Percentiles rank a stretch among this genome's conserved stretches.
Conservation (phyloP, 306 rosid genomes). For the Dalbergia oliveri region DNA sequence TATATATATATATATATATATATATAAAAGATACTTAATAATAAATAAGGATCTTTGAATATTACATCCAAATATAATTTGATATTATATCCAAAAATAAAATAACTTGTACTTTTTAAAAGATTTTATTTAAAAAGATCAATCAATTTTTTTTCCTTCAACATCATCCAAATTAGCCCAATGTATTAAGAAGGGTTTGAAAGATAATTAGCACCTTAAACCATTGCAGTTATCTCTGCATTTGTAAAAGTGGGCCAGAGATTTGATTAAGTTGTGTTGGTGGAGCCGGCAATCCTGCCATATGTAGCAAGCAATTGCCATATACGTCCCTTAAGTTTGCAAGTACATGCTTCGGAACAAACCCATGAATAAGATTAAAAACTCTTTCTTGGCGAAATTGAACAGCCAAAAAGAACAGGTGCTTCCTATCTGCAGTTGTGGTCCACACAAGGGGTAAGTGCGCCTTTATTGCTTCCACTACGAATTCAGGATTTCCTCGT, state of each 20-base stretch:
- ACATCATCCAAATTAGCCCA: no score
- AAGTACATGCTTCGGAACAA: not conserved
- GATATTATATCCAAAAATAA: no score
- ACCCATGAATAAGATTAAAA: not conserved
- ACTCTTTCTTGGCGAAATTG: not conserved
- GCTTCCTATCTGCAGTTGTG: not conserved
- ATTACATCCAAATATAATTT: no score
- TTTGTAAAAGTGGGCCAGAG: not conserved
- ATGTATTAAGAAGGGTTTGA: no score
- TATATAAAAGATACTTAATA: no score
- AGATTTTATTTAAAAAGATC: no score
- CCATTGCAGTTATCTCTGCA: constrained; percentile 27
- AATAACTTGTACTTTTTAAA: no score
- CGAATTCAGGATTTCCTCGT: not conserved
- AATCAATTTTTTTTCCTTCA: no score
- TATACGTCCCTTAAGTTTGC: not conserved
- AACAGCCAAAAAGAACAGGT: not conserved
- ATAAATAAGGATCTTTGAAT: no score
- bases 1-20: no score
- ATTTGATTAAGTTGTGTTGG: not conserved
- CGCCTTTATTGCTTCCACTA: not conserved
- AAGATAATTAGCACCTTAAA: not conserved
- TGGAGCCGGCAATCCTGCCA: constrained; percentile 9
- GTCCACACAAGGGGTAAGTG: not conserved
- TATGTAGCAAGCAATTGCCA: constrained; percentile 5